Percentiles rank a stretch among this genome's conserved stretches.
Evolutionary conservation across 306 rosid genomes (phyloP).

Genomic region (Bauhinia variegata): DNA sequence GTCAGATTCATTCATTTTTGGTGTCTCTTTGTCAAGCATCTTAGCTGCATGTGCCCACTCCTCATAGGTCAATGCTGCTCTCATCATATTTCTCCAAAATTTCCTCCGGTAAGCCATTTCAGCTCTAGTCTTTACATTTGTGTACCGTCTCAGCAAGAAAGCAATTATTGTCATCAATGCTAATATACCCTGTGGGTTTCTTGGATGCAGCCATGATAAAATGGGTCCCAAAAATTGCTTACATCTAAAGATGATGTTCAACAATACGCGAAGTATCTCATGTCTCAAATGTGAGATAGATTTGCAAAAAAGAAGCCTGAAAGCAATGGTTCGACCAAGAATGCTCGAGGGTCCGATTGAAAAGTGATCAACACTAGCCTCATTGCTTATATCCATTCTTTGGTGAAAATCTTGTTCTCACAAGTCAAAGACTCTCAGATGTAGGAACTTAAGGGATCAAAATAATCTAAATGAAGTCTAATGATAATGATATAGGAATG

Average conservation of each 20-base stretch:
- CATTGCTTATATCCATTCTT: slow-evolving; percentile 88
- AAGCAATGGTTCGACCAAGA: slow-evolving; percentile 80
- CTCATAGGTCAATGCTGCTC: slow-evolving; percentile 86
- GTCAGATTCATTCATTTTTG: slow-evolving; percentile 80
- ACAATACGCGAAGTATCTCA: slow-evolving; percentile 50
- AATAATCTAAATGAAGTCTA: slow-evolving; percentile 30
- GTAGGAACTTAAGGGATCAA: slow-evolving; percentile 20
- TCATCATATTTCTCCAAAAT: slow-evolving; percentile 97
- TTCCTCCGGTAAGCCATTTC: slow-evolving; percentile 94
- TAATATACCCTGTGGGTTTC: slow-evolving; percentile 91
- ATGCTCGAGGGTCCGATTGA: slow-evolving; percentile 88
- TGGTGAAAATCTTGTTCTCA: slow-evolving; percentile 15
- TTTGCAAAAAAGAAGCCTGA: slow-evolving; percentile 77
- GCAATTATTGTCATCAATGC: slow-evolving; percentile 88
- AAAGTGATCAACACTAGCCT: slow-evolving; percentile 80
- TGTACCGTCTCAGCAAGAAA: slow-evolving; percentile 75
- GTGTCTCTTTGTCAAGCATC: slow-evolving; percentile 94
- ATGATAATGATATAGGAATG: background rate
- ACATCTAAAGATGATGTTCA: slow-evolving; percentile 51
- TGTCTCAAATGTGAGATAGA: slow-evolving; percentile 73
- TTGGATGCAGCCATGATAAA: slow-evolving; percentile 79
- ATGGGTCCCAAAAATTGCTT: slow-evolving; percentile 54
- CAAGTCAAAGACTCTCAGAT: slow-evolving; percentile 6
- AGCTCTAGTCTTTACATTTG: slow-evolving; percentile 75
- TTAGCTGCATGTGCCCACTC: slow-evolving; percentile 99